Conservation (phyloP, 306 rosid species). For the Arachis hypogaea region DNA sequence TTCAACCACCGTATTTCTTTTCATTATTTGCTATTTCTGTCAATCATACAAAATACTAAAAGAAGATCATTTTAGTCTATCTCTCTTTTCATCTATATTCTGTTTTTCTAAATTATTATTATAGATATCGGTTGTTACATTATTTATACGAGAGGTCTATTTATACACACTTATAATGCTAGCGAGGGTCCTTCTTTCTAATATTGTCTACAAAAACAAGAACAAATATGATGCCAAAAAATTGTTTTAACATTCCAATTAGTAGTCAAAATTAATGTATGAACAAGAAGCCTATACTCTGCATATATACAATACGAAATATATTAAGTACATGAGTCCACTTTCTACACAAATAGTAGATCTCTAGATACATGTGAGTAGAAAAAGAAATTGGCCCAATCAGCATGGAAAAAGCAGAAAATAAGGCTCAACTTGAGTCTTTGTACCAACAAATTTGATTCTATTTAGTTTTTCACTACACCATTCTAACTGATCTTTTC, state of each 20-base stretch:
- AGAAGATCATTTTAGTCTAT: no score
- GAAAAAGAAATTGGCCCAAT: slow-evolving; percentile 29
- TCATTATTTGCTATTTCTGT: no score
- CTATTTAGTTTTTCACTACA: slow-evolving; percentile 59
- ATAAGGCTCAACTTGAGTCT: slow-evolving; percentile 57
- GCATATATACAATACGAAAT: background rate
- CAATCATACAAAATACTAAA: no score
- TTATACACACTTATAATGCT: no score
- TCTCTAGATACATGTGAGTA: no score
- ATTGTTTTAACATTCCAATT: background rate
- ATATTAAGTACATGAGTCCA: background rate
- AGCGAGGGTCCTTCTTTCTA: no score
- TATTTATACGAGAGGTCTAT: no score
- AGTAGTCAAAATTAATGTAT: background rate
- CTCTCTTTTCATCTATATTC: no score
- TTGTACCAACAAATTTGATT: slow-evolving; percentile 47
- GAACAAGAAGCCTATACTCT: background rate
- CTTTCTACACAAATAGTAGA: background rate
- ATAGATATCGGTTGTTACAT: no score
- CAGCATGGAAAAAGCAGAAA: slow-evolving; percentile 70
- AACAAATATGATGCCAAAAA: background rate
- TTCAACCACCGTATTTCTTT: no score
- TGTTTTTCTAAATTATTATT: no score
- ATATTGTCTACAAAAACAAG: no score
- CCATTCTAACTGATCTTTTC: slow-evolving; percentile 62